Percentiles rank a stretch among this genome's conserved stretches.
Conservation (phyloP, 768 basidiomycete species). For the Pleurotus giganteus region DNA sequence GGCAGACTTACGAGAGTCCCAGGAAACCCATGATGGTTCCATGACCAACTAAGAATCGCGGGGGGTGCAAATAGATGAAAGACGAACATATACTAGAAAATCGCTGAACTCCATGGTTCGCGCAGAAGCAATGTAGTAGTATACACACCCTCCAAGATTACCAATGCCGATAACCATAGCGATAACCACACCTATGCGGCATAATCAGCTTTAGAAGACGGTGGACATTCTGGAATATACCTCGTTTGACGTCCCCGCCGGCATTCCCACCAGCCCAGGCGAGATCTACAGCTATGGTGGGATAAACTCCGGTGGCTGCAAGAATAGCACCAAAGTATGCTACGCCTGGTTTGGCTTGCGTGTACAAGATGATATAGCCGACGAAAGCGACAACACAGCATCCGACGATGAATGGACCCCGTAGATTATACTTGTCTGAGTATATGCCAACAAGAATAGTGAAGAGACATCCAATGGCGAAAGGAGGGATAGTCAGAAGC, state of each 20-base stretch:
- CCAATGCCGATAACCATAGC: conserved; percentile 55
- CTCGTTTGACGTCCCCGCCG: conserved; percentile 54
- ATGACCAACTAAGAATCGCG: conserved; percentile 37
- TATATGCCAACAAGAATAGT: conserved; percentile 27
- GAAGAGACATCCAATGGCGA: conserved; percentile 25
- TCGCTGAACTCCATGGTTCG: background rate
- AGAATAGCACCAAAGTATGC: conserved; percentile 49
- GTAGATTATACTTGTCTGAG: conserved; percentile 29
- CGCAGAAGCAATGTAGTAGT: background rate
- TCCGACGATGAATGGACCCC: conserved; percentile 41
- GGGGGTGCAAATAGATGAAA: conserved; percentile 36
- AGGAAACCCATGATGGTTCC: conserved; percentile 31
- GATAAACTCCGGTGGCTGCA: conserved; percentile 51
- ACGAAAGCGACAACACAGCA: conserved; percentile 34
- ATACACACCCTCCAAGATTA: conserved; percentile 45
- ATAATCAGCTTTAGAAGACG: background rate
- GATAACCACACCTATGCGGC: conserved; percentile 31
- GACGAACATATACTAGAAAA: conserved; percentile 37
- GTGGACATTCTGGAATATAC: conserved; percentile 13
- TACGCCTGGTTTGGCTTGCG: conserved; percentile 25
- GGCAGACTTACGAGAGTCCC: conserved; percentile 25
- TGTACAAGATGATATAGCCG: conserved; percentile 42
- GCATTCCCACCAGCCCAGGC: conserved; percentile 58
- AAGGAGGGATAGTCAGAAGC: conserved; percentile 34
- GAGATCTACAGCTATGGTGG: conserved; percentile 43